Conservation (phyloP, 23 red algal genomes). For the Chondrus crispus region DNA sequence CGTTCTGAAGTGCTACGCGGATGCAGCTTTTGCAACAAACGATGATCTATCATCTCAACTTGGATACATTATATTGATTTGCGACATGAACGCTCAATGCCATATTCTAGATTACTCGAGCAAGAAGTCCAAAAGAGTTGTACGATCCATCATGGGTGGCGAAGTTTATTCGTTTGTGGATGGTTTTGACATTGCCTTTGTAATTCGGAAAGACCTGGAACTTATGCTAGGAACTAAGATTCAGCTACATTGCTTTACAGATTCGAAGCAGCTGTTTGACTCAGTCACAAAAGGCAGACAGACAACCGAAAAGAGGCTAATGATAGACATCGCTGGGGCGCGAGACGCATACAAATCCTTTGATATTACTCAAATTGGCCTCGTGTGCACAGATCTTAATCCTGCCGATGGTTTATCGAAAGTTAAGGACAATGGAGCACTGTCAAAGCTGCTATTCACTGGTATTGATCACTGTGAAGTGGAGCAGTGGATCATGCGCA, state of each 20-base stretch:
- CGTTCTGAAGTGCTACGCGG: background rate
- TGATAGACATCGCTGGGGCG: background rate
- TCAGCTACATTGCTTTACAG: background rate
- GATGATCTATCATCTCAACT: constrained; percentile 18
- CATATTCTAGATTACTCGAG: constrained; percentile 10
- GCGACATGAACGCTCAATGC: background rate
- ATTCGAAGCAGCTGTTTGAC: constrained; percentile 22
- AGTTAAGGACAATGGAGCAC: background rate
- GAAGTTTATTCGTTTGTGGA: background rate
- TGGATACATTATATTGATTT: constrained; percentile 6
- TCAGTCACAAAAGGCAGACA: background rate
- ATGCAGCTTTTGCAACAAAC: constrained; percentile 7
- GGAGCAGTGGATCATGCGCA: constrained; percentile 21
- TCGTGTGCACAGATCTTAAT: background rate
- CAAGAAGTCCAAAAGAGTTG: constrained; percentile 10
- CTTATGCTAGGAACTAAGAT: background rate
- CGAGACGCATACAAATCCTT: background rate
- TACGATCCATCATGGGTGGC: constrained; percentile 19
- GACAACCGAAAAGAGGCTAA: background rate
- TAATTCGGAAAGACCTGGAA: background rate
- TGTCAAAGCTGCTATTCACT: background rate
- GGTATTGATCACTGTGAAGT: background rate
- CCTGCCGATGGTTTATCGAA: background rate
- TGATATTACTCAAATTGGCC: background rate
- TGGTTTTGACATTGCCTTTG: background rate